Base-by-base conservation (phyloP, 1,139 yeast genomes). In the Pichia sp. region DNA sequence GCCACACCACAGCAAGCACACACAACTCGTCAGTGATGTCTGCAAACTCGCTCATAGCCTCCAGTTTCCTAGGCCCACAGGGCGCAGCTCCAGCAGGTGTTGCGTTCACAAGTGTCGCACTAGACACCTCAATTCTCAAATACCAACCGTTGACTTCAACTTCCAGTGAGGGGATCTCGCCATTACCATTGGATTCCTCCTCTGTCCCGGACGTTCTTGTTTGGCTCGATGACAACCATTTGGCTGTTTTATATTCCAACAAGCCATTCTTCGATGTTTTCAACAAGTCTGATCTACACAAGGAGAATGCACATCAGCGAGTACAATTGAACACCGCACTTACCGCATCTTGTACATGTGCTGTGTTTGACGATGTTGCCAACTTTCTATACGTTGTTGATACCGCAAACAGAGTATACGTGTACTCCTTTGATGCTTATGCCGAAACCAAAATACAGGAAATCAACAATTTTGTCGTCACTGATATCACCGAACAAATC, bases 101-200 rank as follows among this genome's bases (percentile, higher is more conserved):
- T 25, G 93, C 94, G 15, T 72, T 77, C 33, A 87, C 77, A 1
- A 63, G 75, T 19, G 73, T 77, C 28, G 80, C 87, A 4, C 67
- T 87, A 44, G 94, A 86, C 54, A 67, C 77, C 9, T 91, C 84
- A 52, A 77, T 78, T 49, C 62, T 87, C 32, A 70, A 79, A 45
- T 83, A 84, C 4, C 79, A 73, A 48, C 68, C 83, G 7, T 14
- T 37, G 3, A 37, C 28, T 14, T 21, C 34, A 16, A 14, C 22
- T 7, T 22, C 35, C 5, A 8, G 25, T 10, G 34, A 33, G 8
- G 27, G 35, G 9, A 12, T 39, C 5, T 10, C 36, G 11, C 42
- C 42, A 12, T 23, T 39, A 10, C 22, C 35, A 6, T 29, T 39
- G 9, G 42, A 39, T 11, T 6, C 23, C 9, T 16, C 19, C 3